Base-by-base conservation (phyloP, 1,284 basidiomycete species). In the Gymnopus androsaceus region DNA sequence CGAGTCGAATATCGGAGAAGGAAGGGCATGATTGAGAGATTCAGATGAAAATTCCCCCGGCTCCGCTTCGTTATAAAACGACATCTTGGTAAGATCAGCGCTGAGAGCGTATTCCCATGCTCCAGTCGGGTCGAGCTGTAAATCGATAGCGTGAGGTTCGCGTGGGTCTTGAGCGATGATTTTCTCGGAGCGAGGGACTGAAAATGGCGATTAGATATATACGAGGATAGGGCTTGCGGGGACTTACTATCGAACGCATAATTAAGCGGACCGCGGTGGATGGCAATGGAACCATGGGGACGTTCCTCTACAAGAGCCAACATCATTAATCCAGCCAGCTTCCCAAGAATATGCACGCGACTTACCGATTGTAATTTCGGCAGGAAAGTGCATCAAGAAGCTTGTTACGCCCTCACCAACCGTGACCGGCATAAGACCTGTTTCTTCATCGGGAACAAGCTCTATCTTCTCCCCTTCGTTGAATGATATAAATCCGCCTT, bases 321-420 rank as follows among this genome's bases (percentile, higher is more conserved):
- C 11, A 25, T 15, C n/a, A n/a, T n/a, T n/a, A n/a, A n/a, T n/a
- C n/a, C n/a, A n/a, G n/a, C n/a, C n/a, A n/a, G n/a, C n/a, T n/a
- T n/a, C n/a, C n/a, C n/a, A n/a, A n/a, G n/a, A 12, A n/a, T 14
- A 33, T 19, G 42, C 15, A 68, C 34, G 19, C n/a, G 38, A 38
- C 56, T 31, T 54, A 79, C 81, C 81, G 33, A 75, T 74, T 3
- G 74, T 78, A 48, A 83, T 81, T 8, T 72, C 68, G 7, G 80
- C 73, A 15, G 80, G 79, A 2, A 82, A 66, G 51, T 80, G 69
- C 28, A 82, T 67, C 1, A 72, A 68, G 51, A 82, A 68, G 40
- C 64, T 76, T 1, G 79, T 81, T 1, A 72, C 77, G 2, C 81
- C 80, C 14, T 74, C 74, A 14, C 59, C 54, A 19, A 76, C 69